A percentile compares a stretch with the other conserved stretches of the same genome.
Conservation (phyloP, 2,329 filamentous ascomycete species). For the Sclerotinia trifoliorum region DNA sequence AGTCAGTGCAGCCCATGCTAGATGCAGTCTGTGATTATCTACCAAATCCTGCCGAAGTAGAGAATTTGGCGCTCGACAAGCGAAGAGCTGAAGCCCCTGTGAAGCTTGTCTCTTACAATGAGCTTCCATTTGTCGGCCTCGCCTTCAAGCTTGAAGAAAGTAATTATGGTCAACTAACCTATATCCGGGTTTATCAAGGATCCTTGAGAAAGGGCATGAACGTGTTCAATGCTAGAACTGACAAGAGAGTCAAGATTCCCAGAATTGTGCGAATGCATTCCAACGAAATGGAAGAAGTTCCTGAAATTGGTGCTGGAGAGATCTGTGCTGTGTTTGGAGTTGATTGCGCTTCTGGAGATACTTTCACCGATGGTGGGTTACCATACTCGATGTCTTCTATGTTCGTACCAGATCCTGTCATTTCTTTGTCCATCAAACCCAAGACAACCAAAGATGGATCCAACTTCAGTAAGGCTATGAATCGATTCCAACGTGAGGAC, state of each 20-base stretch:
- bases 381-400: conserved; percentile 97
- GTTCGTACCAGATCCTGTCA: conserved; percentile 97
- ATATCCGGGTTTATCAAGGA: conserved; percentile 97
- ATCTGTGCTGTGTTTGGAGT: conserved; percentile 98
- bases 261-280: conserved; percentile 99
- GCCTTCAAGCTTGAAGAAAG: conserved; percentile 99
- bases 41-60: conserved; percentile 84
- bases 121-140: conserved; percentile 88
- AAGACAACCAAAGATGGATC: conserved; percentile 88
- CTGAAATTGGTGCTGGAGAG: conserved; percentile 89
- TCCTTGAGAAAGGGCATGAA: conserved; percentile 83
- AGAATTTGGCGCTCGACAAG: conserved; percentile 85
- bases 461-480: conserved; percentile 98
- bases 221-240: conserved; percentile 88
- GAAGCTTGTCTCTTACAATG: conserved; percentile 89
- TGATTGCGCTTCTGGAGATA: conserved; percentile 96
- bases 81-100: conserved; percentile 75
- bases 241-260: conserved; percentile 95
- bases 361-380: conserved; percentile 90
- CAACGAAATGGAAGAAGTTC: conserved; percentile 97
- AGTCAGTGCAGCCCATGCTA: conserved; percentile 92
- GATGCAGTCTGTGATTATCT: conserved; percentile 96
- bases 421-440: conserved; percentile 95
- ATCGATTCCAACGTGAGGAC: conserved; percentile 96
- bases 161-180: conserved; percentile 96